Evolutionary conservation across 371 early-diverging fungal species (phyloP).

Genomic region (Mucor racemosus): DNA sequence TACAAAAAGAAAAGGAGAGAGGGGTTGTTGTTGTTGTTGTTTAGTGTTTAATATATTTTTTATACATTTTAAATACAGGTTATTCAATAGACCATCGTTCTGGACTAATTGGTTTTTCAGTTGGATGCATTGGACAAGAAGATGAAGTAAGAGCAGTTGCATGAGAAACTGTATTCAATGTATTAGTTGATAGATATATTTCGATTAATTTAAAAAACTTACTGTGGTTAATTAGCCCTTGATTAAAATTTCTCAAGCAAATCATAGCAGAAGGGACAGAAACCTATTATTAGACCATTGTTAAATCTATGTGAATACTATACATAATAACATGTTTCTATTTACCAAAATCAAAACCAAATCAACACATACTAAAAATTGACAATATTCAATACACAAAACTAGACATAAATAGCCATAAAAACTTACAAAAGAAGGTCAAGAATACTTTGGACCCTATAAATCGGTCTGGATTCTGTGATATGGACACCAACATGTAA

Average conservation of each 20-base stretch:
- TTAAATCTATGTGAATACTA: neutral
- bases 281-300: constrained; percentile 20
- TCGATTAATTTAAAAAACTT: constrained; percentile 7
- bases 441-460: constrained; percentile 64
- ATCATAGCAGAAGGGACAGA: constrained; percentile 34
- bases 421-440: constrained; percentile 72
- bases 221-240: constrained; percentile 40
- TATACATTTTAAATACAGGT: constrained; percentile 2
- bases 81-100: constrained; percentile 37
- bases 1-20: constrained; percentile 1
- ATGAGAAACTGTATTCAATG: constrained; percentile 31
- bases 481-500: constrained; percentile 74
- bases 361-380: constrained; percentile 36
- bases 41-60: neutral
- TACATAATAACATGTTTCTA: neutral
- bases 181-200: neutral
- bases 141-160: constrained; percentile 22
- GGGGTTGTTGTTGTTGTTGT: neutral
- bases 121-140: constrained; percentile 32
- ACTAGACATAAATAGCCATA: too few relatives aligned
- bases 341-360: constrained; percentile 38
- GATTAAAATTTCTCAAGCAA: constrained; percentile 34
- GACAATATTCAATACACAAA: too few relatives aligned
- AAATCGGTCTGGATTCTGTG: constrained; percentile 59
- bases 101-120: constrained; percentile 13